Base-by-base conservation (phyloP, 768 basidiomycete species). In the Pleurotus platypus region DNA sequence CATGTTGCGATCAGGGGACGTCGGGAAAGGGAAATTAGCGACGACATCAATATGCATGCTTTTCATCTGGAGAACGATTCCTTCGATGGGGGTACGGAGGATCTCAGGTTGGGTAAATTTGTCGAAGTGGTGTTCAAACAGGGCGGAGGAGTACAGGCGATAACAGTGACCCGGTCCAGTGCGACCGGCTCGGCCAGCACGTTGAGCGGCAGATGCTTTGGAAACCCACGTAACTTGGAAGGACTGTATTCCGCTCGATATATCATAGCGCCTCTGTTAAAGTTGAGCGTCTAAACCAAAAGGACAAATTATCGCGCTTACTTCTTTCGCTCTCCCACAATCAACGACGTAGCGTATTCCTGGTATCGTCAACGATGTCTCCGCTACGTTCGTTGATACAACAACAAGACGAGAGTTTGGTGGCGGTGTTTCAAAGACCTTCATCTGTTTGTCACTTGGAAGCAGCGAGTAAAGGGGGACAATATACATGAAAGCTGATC, bases 141-240 rank as follows among this genome's bases (percentile, higher is more conserved):
- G 79, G 13, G 95, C 92, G 7, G 93, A 95, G 6, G 96, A 98
- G 74, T 96, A 98, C 11, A 98, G 83, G 39, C 97, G 85, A 69
- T 98, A 98, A 71, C 97, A 98, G 70, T 98, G 97, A 24, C 97
- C 97, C 12, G 97, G 96, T 3, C 97, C 96, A 12, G 94, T 98
- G 59, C 97, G 92, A 9, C 97, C 97, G 0, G 97, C 97, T 66
- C 97, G 89, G 67, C 97, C 97, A 3, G 97, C 88, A 58, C 97
- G 82, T 67, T 99, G 97, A 1, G 91, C 82, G 0, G 94, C 94
- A 2, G 94, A 95, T 2, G 96, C 94, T 68, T 98, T 98, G 13
- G 94, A 94, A 60, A 90, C 86, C 96, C 95, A 99, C 55, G 83
- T 84, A 45, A 99, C 83, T 67, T 89, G 87, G 75, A 96, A 98